Base-by-base conservation (phyloP, 352 stramenopile genomes). In the Sclerospora graminicola region DNA sequence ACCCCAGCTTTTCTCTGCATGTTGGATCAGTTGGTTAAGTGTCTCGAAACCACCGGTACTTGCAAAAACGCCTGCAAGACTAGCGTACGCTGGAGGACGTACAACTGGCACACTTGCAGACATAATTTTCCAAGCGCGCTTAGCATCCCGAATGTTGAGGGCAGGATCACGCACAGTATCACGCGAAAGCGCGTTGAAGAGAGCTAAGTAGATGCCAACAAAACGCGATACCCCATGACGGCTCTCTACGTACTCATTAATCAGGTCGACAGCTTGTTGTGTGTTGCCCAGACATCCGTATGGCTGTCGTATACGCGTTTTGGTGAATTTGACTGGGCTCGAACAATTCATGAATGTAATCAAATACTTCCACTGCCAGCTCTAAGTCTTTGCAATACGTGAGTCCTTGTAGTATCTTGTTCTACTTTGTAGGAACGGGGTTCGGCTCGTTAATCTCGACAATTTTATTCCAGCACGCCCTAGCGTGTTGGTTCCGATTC, bases 101-200 rank as follows among this genome's bases (percentile, higher is more conserved):
- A 91, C 63, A 18, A 78, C 64, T 0, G 72, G 68, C 19, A 91
- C 68, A 45, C 80, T 69, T 18, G 61, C 20, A 7, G 66, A 60
- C 77, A 91, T 88, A 26, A 89, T 67, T 38, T 71, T 60, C 80
- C 80, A 91, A 10, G 76, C 69, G 36, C 71, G 71, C 50, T 85
- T 74, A 11, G 77, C 77, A 42, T 89, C 77, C 21, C 55, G 51
- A 27, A 73, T 83, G 52, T 88, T 86, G 13, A 83, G 42, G 36
- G 51, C 56, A n/a, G 75, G 73, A 18, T 79, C 63, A 35, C 80
- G 80, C 28, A 69, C 43, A 11, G 54, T 63, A 35, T 89, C 77
- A 14, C 80, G 67, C 5, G 74, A 86, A 9, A 91, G 60, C n/a
- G 80, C 80, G 40, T 91, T 91, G 46, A 91, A 91, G 5, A 84